These are phyloP conservation scores for Candida pseudoglaebosa DNA, from an alignment of 805 yeast genomes.

Conservation along the genomic window DNA sequence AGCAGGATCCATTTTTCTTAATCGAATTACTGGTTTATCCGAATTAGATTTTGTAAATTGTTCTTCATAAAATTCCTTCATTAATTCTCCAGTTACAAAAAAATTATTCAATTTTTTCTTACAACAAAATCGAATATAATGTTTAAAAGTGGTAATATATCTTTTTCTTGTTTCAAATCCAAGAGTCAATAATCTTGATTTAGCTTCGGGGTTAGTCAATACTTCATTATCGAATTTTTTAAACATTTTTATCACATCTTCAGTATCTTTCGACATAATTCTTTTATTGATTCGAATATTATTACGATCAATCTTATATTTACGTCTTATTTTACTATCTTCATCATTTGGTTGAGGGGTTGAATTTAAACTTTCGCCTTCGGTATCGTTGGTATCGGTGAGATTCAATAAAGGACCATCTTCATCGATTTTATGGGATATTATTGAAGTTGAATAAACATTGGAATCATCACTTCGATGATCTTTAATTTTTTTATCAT, in stretches of 20 bases:
- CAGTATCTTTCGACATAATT: slow-evolving; percentile 13
- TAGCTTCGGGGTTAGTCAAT: slow-evolving; percentile 12
- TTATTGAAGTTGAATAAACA: slow-evolving; percentile 11
- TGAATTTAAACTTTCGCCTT: slow-evolving; percentile 3
- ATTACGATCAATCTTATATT: slow-evolving; percentile 12
- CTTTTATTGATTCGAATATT: slow-evolving; percentile 13
- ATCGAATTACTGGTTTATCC: slow-evolving; percentile 12
- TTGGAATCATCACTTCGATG: background rate
- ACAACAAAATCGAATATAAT: slow-evolving; percentile 14
- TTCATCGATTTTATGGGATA: slow-evolving; percentile 13
- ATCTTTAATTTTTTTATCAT: background rate
- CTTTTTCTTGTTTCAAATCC: slow-evolving; percentile 15
- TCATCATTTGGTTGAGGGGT: slow-evolving; percentile 2
- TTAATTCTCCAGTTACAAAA: slow-evolving; percentile 13
- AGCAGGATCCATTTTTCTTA: slow-evolving; percentile 15
- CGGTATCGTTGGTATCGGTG: slow-evolving; percentile 3
- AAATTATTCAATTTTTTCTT: slow-evolving; percentile 10
- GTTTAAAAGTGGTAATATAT: slow-evolving; percentile 14
- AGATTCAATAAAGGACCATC: slow-evolving; percentile 5
- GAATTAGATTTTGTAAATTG: slow-evolving; percentile 10
- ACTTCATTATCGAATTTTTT: slow-evolving; percentile 14
- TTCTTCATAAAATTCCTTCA: slow-evolving; percentile 14
- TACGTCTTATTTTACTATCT: slow-evolving; percentile 8
- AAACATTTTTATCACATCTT: slow-evolving; percentile 13
- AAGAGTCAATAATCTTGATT: slow-evolving; percentile 9